Conservation (phyloP, 805 yeast genomes). For the Candida hungchunana region DNA sequence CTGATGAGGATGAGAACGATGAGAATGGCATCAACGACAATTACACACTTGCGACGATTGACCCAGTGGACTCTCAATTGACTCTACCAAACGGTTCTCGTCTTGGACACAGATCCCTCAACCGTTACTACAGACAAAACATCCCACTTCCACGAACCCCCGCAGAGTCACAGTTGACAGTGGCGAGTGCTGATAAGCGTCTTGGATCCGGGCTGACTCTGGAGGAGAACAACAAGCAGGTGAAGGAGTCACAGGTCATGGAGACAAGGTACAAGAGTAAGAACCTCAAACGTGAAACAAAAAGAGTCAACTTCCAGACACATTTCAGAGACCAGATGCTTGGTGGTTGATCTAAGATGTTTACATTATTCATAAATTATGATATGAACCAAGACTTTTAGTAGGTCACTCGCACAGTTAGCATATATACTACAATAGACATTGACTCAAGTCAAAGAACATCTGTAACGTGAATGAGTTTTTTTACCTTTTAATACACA, state of each 20-base stretch:
- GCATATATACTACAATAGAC: background rate
- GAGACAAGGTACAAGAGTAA: constrained; percentile 43
- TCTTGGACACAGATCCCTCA: constrained; percentile 77
- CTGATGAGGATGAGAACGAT: constrained; percentile 24
- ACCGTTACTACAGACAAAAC: constrained; percentile 68
- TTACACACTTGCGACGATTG: constrained; percentile 38
- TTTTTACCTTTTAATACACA: constrained; percentile 18
- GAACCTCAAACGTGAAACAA: constrained; percentile 48
- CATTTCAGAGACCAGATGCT: constrained; percentile 79
- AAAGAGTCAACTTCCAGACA: constrained; percentile 74
- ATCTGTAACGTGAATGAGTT: background rate
- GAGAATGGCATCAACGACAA: constrained; percentile 30
- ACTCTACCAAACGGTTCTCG: constrained; percentile 73
- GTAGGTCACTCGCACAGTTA: background rate
- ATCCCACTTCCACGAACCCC: constrained; percentile 40
- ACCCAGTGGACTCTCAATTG: constrained; percentile 57
- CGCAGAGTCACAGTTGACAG: constrained; percentile 66
- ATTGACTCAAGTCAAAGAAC: background rate
- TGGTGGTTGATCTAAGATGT: constrained; percentile 26
- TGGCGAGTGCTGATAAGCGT: constrained; percentile 72
- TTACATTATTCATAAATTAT: background rate
- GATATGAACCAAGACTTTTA: background rate
- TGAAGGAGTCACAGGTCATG: constrained; percentile 38
- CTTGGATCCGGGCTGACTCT: constrained; percentile 56
- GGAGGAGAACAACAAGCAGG: constrained; percentile 48